These are phyloP conservation scores for Aspergillus proliferans DNA, from an alignment of 2,329 filamentous ascomycete genomes.

Conservation along the genomic window DNA sequence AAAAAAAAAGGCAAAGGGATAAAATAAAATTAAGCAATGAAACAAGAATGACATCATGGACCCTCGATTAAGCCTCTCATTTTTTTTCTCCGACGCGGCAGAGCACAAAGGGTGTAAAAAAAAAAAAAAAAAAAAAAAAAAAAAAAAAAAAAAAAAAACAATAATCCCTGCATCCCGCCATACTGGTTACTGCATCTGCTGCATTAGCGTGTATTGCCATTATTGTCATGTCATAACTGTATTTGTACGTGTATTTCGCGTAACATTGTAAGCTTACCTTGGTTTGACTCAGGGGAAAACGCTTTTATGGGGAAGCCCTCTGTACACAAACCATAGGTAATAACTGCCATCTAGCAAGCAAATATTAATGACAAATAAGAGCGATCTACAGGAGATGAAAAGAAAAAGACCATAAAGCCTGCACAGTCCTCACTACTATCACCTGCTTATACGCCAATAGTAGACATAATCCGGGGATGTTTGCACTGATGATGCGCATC, in stretches of 20 bases:
- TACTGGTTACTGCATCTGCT: conserved; percentile 13
- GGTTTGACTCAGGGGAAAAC: no score
- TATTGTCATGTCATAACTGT: conserved; percentile 8
- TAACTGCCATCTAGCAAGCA: no score
- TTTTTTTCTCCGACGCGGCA: background rate
- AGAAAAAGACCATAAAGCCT: no score
- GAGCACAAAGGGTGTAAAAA: background rate
- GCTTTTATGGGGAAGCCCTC: no score
- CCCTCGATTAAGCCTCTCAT: background rate
- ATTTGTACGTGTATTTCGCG: background rate
- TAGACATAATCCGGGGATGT: background rate
- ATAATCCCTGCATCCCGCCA: conserved; percentile 10
- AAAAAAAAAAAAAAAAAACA: conserved; percentile 4
- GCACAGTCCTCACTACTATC: no score
- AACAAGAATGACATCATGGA: conserved; percentile 15
- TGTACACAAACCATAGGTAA: no score
- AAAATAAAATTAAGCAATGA: background rate
- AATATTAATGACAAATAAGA: no score
- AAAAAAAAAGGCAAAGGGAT: background rate
- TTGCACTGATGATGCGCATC: background rate
- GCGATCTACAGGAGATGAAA: no score
- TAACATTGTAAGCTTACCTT: background rate
- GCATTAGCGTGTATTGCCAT: conserved; percentile 11
- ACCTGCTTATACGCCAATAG: background rate
- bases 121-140: conserved; percentile 2